Conservation (phyloP, 371 early-diverging fungal species). For the Rhizopus delemar region DNA sequence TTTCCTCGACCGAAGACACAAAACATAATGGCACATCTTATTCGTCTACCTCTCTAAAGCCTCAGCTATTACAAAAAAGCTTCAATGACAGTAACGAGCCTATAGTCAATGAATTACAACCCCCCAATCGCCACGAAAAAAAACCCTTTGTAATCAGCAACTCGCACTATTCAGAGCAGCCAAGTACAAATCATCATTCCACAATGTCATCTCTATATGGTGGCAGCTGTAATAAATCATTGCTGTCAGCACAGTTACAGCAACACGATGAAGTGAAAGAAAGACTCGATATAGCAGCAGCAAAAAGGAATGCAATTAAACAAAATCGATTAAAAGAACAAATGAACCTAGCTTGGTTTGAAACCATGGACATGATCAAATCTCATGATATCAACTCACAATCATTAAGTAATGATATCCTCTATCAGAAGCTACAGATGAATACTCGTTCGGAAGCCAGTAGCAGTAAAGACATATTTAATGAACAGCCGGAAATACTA, state of each 20-base stretch:
- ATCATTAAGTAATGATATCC: not conserved
- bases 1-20: not conserved
- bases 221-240: not conserved
- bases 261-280: constrained; percentile 4
- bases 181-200: not conserved
- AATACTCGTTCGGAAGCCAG: not conserved
- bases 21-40: not conserved
- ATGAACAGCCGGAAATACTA: not conserved
- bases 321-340: constrained; percentile 15
- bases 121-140: not conserved
- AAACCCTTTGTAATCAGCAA: not conserved
- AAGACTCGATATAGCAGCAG: constrained; percentile 17
- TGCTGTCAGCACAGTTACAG: not conserved
- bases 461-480: not conserved
- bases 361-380: constrained; percentile 10
- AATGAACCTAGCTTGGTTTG: constrained; percentile 10
- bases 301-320: constrained; percentile 13
- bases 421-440: not conserved
- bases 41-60: not conserved
- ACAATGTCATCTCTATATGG: not conserved
- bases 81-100: not conserved
- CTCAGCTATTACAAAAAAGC: not conserved
- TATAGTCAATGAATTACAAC: not conserved
- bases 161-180: not conserved
- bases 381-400: not conserved